Evolutionary conservation across 2,329 filamentous ascomycete genomes (phyloP), one percentile per base, ranked within the genome.

Genomic region (Pyrenochaeta sp.): DNA sequence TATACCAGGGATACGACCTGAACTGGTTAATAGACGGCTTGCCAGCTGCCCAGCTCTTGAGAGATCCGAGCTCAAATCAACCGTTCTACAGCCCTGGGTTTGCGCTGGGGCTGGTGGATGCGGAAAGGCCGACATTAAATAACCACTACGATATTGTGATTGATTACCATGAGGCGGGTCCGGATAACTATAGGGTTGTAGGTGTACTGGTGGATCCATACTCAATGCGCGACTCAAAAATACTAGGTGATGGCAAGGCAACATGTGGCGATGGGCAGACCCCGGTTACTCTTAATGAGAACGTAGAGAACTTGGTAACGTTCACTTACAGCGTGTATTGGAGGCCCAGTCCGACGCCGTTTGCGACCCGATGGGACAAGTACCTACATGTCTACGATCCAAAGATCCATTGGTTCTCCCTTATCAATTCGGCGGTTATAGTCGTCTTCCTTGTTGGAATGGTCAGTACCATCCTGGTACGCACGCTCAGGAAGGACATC

Each of bases 291-390:
- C 82, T 99, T 15, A 83, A 83, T 45, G 88, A 90, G 68, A 81
- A 85, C 5, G 83, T 82, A 2, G 84, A 86, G 13, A 92, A 85
- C 22, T 80, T 85, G 22, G 91, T 97, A 24, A 86, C 88, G 2
- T 99, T 92, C 82, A 97, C 93, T 5, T 99, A 99, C 81, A 92
- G 91, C 65, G 92, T 98, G 13, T 91, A 90, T 78, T 99, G 95
- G 95, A 86, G 85, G 56, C 87, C 88, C 66, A 97, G 93, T 0
- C 74, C 85, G 0, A 98, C 93, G 1, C 91, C 91, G 1, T 99
- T 96, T 90, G 95, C 95, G 28, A 99, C 95, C 12, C 88, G 95
- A 64, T 99, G 95, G 95, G 95, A 99, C 83, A 98, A 97, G 80
- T 98, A 98, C 76, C 85, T 99, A 36, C 94, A 98, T 73, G 94